Evolutionary conservation across 106 monocot genomes (phyloP), one percentile per base, ranked within the genome.

Genomic region (Vanilla planifolia): DNA sequence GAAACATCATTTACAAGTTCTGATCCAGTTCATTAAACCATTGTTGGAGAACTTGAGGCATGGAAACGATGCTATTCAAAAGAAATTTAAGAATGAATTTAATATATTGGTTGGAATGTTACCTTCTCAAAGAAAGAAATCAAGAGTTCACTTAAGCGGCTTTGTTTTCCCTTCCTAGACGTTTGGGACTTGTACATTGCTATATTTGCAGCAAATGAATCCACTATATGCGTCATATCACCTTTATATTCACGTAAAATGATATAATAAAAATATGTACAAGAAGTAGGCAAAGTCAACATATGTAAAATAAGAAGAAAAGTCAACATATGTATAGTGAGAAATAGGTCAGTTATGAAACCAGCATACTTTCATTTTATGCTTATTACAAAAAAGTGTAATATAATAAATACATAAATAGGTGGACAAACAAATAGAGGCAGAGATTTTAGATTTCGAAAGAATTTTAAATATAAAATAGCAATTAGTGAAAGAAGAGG

Each of bases 121-220:
- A 84, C 89, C 83, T 74, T 84, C 16, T 74, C 61, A 63, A 89
- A 84, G 55, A 89, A 89, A 22, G 83, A 71, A 43, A 63, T 27
- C 34, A 89, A 55, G 32, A 84, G 77, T 13, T 84, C 21, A 27
- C 36, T 45, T 25, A 89, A 42, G 47, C 74, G 72, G 61, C 72
- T 78, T 29, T 32, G 19, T 33, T 89, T 89, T 71, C 43, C 67
- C 30, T 33, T 34, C 21, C 56, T 33, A 19, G 1, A 60, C 51
- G 24, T 34, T 61, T 51, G 48, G 27, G 57, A 43, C 63, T 6
- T 65, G 69, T 75, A 79, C 20, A 19, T 63, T 43, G 28, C 43
- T 52, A 84, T 75, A 8, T 77, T 79, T 41, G 72, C 68, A 50
- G 57, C 24, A 50, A 69, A 77, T 13, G 17, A 17, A 39, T 55